Conservation (phyloP, 2,329 filamentous ascomycete genomes). For the Colletotrichum sp. region DNA sequence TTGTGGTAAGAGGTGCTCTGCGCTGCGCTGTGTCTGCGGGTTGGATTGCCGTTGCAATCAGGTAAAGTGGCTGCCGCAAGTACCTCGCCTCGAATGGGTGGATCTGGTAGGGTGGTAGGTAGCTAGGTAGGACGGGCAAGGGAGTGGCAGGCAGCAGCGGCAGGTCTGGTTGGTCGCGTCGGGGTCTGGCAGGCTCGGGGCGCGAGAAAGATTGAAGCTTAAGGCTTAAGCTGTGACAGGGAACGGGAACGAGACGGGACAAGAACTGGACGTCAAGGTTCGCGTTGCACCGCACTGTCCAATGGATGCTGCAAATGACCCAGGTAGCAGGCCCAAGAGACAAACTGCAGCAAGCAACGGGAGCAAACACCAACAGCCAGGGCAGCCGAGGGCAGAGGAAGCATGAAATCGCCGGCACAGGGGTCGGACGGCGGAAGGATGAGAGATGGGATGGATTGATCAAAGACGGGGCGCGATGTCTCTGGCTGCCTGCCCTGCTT, state of each 20-base stretch:
- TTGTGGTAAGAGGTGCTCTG: neutral
- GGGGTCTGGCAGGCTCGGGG: neutral
- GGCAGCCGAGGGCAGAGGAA: neutral
- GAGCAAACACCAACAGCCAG: neutral
- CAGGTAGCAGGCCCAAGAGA: neutral
- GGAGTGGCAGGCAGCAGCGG: neutral
- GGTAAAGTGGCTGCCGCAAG: neutral
- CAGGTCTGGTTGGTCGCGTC: neutral
- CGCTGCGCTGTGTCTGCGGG: neutral
- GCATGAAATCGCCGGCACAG: neutral
- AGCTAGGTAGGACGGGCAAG: neutral
- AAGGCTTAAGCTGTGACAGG: constrained; percentile 1
- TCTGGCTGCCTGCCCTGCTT: neutral
- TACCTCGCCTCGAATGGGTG: neutral
- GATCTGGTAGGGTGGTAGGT: neutral
- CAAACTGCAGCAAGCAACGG: neutral
- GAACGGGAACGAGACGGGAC: neutral
- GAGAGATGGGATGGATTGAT: neutral
- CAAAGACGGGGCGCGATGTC: neutral
- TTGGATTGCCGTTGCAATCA: constrained; percentile 1
- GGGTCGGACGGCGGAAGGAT: neutral
- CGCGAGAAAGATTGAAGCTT: neutral
- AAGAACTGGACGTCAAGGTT: neutral
- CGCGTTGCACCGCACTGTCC: neutral
- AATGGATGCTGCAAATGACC: neutral